Percentiles rank a stretch among this genome's conserved stretches.
These are phyloP conservation scores for Jasminum sambac DNA, from an alignment of 257 asterid genomes.

Conservation along the genomic window DNA sequence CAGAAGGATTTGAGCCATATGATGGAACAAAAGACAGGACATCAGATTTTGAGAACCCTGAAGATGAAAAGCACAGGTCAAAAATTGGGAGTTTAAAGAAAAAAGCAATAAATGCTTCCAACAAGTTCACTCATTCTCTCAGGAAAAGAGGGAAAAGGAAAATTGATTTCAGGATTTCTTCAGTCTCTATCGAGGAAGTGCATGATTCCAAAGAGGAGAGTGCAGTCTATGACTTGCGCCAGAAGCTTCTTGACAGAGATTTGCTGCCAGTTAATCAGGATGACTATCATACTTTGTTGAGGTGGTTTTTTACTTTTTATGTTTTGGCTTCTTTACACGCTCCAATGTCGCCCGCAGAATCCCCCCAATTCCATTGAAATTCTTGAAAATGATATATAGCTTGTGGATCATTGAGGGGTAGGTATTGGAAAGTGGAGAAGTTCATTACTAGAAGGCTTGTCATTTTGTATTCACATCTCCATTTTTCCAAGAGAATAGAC, in stretches of 20 bases:
- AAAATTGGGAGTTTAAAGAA: constrained; percentile 75
- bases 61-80: constrained; percentile 76
- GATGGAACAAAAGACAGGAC: constrained; percentile 74
- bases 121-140: constrained; percentile 82
- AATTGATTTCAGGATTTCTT: constrained; percentile 82
- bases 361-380: neutral
- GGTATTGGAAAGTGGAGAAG: constrained; percentile 14
- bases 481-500: constrained; percentile 6
- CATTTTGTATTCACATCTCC: neutral
- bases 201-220: constrained; percentile 85
- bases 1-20: constrained; percentile 57
- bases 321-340: constrained; percentile 11
- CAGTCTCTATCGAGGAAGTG: constrained; percentile 81
- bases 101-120: constrained; percentile 88
- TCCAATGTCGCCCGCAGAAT: neutral
- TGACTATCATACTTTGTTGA: constrained; percentile 83
- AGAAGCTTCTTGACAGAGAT: constrained; percentile 60
- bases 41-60: constrained; percentile 71
- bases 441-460: neutral
- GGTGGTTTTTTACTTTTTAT: constrained; percentile 44
- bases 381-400: neutral
- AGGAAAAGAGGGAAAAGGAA: constrained; percentile 87
- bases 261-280: constrained; percentile 80
- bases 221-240: constrained; percentile 75
- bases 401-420: neutral